Conservation (phyloP, 2,329 filamentous ascomycete genomes). For the Fusarium subglutinans region DNA sequence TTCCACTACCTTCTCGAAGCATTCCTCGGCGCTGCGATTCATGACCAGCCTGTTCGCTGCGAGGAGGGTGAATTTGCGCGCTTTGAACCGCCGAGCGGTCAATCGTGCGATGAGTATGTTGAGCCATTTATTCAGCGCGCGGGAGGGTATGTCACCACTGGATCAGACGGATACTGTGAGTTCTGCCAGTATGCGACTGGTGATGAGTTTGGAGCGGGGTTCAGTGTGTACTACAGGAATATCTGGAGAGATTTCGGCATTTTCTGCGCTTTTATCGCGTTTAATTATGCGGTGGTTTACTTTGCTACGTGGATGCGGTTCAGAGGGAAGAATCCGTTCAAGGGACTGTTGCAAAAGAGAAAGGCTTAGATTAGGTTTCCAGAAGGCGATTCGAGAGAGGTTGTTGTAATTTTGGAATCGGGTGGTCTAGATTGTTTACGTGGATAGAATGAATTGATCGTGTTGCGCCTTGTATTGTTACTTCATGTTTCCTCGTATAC, state of each 20-base stretch:
- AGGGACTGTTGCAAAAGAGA: slow-evolving; percentile 42
- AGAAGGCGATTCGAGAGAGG: fast-evolving
- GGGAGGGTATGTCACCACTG: slow-evolving; percentile 69
- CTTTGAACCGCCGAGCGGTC: slow-evolving; percentile 67
- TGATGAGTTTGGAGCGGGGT: slow-evolving; percentile 66
- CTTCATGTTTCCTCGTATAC: fast-evolving
- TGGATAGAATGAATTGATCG: background rate
- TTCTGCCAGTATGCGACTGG: slow-evolving; percentile 71
- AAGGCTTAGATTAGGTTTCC: background rate
- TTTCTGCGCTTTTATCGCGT: slow-evolving; percentile 69
- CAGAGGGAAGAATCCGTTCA: slow-evolving; percentile 51
- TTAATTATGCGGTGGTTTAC: slow-evolving; percentile 63
- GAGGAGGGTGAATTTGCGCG: slow-evolving; percentile 64
- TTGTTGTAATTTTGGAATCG: background rate
- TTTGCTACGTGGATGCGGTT: slow-evolving; percentile 53
- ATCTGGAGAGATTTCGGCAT: slow-evolving; percentile 75
- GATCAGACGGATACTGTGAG: slow-evolving; percentile 66
- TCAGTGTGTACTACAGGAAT: slow-evolving; percentile 68
- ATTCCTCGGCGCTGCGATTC: slow-evolving; percentile 64
- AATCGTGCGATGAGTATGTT: slow-evolving; percentile 69
- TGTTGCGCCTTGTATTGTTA: background rate
- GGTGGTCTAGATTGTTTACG: background rate
- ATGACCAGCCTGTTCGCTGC: slow-evolving; percentile 66
- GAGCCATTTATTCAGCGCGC: slow-evolving; percentile 59
- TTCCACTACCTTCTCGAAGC: slow-evolving; percentile 74